Evolutionary conservation across 177 flowering plant genomes (phyloP), one percentile per base, ranked within the genome.

Genomic region (Telopea speciosissima): DNA sequence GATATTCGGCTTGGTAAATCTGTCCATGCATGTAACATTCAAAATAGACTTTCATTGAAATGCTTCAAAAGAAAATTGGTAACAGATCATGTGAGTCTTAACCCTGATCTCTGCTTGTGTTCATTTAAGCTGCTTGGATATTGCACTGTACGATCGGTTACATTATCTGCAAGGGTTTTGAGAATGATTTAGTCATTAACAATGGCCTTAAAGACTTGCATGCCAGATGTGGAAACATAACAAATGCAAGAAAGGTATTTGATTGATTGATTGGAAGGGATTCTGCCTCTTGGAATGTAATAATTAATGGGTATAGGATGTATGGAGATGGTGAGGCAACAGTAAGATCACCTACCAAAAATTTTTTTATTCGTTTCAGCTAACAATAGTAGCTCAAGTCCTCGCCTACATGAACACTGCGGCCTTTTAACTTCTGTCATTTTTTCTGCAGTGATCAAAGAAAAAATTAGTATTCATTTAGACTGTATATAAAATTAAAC

Each of bases 191-290:
- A 56, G 69, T 49, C 31, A 40, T 87, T 21, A 52, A 72, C 70
- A 88, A 88, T 74, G 81, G 88, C 60, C 76, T 87, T 5, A 83
- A 86, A 69, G 84, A 89, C 75, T 25, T 85, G 70, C 81, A 81
- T 75, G 85, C 86, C 64, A 84, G 81, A 82, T 78, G 85, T 74
- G 93, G 93, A 44, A 71, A 79, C 71, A 65, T 85, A 16, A 65
- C 71, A 14, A 19, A 25, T 26, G 83, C 92, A 17, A 82, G 66
- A 72, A 68, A 68, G 67, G 17, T 88, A 44, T 88, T 88, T 69
- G 86, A 84, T 14, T 26, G 22, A 13, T 66, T 83, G 74, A 54
- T 45, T 10, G 67, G 42, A 71, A 85, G 76, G 83, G 87, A 86
- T 72, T 25, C 72, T 40, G 71, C 84, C 14, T 83, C 92, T 24